Percentiles rank a stretch among this genome's conserved stretches.
Conservation (phyloP, 2,329 filamentous ascomycete species). For the Ascochyta viciae-villosae region DNA sequence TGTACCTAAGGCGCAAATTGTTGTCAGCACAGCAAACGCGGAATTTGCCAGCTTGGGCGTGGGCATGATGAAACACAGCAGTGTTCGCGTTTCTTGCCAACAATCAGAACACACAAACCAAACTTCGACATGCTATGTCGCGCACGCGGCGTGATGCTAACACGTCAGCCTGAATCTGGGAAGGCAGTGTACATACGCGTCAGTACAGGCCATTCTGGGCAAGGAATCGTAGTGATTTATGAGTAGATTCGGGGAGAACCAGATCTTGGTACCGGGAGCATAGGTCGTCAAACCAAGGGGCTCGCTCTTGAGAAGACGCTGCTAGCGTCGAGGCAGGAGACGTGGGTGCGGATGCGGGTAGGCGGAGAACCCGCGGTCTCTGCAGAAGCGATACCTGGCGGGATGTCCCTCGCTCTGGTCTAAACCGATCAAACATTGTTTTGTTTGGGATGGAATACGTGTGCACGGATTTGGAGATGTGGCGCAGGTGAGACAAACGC, state of each 20-base stretch:
- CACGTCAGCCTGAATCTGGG: no score
- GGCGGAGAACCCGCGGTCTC: slow-evolving; percentile 1
- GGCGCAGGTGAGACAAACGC: neutral
- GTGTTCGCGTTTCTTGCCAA: no score
- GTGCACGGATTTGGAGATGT: neutral
- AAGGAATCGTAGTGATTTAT: no score
- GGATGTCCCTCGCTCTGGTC: neutral
- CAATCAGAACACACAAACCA: no score
- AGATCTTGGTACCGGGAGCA: neutral
- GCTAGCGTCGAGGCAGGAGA: neutral
- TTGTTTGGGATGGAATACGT: neutral
- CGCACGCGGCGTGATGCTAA: no score
- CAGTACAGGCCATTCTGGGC: no score
- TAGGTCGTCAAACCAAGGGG: neutral
- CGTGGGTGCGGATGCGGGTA: slow-evolving; percentile 6
- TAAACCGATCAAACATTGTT: neutral
- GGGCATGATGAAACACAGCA: no score
- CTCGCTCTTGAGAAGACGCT: neutral
- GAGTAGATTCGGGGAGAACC: neutral
- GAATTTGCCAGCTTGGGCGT: no score
- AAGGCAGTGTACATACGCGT: no score
- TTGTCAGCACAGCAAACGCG: no score
- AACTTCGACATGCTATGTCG: no score
- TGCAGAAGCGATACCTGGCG: slow-evolving; percentile 1
- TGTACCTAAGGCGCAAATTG: no score